phyloP scores from a whole-genome alignment of 192 early-diverging fungal species.

The Backusella luteola region DNA sequence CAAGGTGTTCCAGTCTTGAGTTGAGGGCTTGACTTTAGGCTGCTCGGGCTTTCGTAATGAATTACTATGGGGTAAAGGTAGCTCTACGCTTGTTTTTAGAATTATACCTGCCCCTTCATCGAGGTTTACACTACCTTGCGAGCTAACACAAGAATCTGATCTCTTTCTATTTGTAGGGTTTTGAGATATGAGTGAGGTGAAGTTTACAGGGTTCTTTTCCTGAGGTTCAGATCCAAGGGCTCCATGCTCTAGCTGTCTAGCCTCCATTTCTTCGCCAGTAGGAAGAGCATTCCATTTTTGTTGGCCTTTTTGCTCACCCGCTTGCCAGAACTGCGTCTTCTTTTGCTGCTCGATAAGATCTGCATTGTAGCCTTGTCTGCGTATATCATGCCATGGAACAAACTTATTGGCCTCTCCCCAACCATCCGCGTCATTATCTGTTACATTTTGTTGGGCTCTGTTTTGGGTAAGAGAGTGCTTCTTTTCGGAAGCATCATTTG shows the following conservation, averaged over 20 bases:
- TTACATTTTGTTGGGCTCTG: background rate
- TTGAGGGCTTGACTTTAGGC: background rate
- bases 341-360: conserved; percentile 33
- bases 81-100: background rate
- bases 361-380: conserved; percentile 26
- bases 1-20: background rate
- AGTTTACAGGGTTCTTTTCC: background rate
- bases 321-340: conserved; percentile 29
- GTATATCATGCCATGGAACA: conserved; percentile 26
- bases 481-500: background rate
- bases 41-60: background rate
- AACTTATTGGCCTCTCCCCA: conserved; percentile 26
- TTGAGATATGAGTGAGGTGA: background rate
- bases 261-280: background rate
- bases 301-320: conserved; percentile 5
- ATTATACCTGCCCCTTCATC: background rate
- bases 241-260: background rate
- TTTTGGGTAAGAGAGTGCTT: background rate
- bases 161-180: background rate
- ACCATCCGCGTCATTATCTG: conserved; percentile 15
- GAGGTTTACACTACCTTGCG: background rate
- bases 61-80: background rate
- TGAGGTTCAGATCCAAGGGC: background rate
- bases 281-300: conserved; percentile 21
- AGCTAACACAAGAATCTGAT: background rate